Base-by-base conservation (phyloP, 805 yeast species). In the Hanseniaspora meyeri region DNA sequence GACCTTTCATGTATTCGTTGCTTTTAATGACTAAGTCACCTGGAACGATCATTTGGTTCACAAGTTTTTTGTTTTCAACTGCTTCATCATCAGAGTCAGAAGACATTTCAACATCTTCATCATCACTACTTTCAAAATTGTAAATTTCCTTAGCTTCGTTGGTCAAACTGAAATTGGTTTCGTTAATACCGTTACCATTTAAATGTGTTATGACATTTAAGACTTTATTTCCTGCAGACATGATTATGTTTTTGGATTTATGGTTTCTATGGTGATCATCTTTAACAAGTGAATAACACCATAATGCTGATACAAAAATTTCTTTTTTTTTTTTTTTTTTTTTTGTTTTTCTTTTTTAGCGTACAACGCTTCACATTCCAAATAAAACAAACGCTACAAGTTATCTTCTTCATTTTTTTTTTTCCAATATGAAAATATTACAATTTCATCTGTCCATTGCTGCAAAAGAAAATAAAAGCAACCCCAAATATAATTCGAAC, bases 1-100 rank as follows among this genome's bases (percentile, higher is more conserved):
- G 98, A 34, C 98, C 98, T 65, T 95, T 80, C 98, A 93, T 93
- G 97, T 97, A 93, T 2, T 83, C 77, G 7, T 96, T 87, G 65
- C 93, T 97, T 62, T 87, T 93, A 0, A 97, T 93, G n/a, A 93
- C 86, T 51, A 90, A 72, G 67, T 93, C 97, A 10, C 98, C 98
- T 0, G 98, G 98, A 1, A 97, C 88, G 19, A 91, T 95, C 10
- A 93, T 69, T 47, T 65, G 73, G 34, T 51, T 43, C 16, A 43
- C 29, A 11, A 51, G 43, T 24, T 43, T 51, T 9, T 62, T 66
- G 4, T 65, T 62, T 19, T 56, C 61, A 38, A 63, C 66, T 1
- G 61, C 69, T 8, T 63, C 71, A 10, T 60, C 68, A 14, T 66
- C 70, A 17, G 64, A 70, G 12, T 59, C 67, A 46, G 73, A 78